Conservation (phyloP, 306 rosid species). For the Vicia villosa region DNA sequence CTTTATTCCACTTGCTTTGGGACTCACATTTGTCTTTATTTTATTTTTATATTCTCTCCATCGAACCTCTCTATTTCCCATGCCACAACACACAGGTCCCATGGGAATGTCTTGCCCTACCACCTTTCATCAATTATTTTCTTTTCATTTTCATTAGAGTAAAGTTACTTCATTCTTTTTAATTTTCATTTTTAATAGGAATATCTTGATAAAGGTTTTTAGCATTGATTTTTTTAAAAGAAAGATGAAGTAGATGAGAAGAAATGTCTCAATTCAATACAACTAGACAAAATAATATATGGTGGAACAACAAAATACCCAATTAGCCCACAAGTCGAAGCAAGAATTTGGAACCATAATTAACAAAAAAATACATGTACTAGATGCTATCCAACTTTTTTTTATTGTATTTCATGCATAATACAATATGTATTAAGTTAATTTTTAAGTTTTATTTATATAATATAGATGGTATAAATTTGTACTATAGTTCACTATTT, state of each 20-base stretch:
- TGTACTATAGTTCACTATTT: too few relatives aligned
- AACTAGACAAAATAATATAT: neutral
- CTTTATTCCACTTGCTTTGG: slow-evolving; percentile 67
- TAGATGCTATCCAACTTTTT: too few relatives aligned
- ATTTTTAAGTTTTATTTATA: too few relatives aligned
- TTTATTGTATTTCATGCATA: too few relatives aligned
- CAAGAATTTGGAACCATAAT: too few relatives aligned
- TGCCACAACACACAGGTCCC: neutral
- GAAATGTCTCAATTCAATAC: neutral
- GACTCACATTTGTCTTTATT: slow-evolving; percentile 55
- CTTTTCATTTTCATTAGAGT: neutral
- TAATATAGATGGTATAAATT: too few relatives aligned
- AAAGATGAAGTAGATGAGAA: neutral
- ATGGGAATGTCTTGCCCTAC: neutral
- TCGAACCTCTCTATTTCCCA: slow-evolving; percentile 26
- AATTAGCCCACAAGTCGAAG: too few relatives aligned
- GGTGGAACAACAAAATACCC: too few relatives aligned
- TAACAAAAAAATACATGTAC: too few relatives aligned
- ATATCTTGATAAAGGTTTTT: slow-evolving; percentile 5
- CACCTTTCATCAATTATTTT: neutral
- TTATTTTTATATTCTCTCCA: slow-evolving; percentile 13
- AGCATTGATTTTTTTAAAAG: neutral
- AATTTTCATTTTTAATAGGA: neutral
- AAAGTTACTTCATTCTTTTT: neutral
- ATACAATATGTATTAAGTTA: too few relatives aligned